Evolutionary conservation across 2,329 filamentous ascomycete genomes (phyloP), one percentile per base, ranked within the genome.

Genomic region (Fusarium nisikadoi): DNA sequence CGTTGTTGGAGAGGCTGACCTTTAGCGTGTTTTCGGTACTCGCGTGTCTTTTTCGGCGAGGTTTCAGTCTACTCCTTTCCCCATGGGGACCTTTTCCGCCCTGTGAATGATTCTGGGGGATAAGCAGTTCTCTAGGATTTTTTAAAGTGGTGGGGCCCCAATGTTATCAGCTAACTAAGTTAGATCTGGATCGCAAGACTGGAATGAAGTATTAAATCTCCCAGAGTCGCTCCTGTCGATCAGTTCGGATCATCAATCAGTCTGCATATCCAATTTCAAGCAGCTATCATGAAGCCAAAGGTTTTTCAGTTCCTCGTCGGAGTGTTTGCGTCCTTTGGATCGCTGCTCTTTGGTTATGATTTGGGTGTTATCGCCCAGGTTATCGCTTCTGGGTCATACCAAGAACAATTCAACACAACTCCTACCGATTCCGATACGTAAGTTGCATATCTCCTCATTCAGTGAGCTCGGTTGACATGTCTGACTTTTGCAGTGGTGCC

Each of bases 241-340:
- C 62, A 56, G 5, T 45, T 55, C 38, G 17, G 8, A 19, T 16
- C 35, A 19, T 16, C 35, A 19, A 38, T 19, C 45, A 23, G 25
- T 25, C 58, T 64, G 38, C 39, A 59, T 60, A 57, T 20, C 9
- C 23, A 25, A 25, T 4, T 17, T 54, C 38, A 25, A 63, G 39
- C 27, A 55, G 41, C 2, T 49, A 65, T 20, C 36, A 65, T 65
- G 62, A 65, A 65, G 49, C 83, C 83, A 46, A 83, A 84, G 72
- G 80, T 79, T 77, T 85, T 82, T n/a, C 76, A 88, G 80, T 87
- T 87, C 74, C 83, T 88, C 55, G 84, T 87, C 39, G 83, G 84
- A 76, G 81, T 76, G 33, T 76, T 76, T 54, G 74, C 74, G 50
- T 76, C 74, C 35, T 66, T 76, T 31, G 74, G 74, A 35, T 76